phyloP scores from a whole-genome alignment of 495 filamentous ascomycete genomes.

The Daldinia decipiens region DNA sequence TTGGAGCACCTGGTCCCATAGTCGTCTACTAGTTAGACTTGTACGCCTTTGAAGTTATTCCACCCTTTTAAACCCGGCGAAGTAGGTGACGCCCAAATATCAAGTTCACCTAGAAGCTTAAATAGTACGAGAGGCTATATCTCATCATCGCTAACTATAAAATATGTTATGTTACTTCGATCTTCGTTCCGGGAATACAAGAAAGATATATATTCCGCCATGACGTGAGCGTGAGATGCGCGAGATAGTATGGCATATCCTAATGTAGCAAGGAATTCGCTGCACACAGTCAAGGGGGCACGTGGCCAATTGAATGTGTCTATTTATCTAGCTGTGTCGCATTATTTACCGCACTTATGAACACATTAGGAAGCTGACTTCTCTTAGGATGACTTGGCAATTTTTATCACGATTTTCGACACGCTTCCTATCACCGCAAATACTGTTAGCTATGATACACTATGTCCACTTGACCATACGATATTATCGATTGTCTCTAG shows the following conservation, averaged over 20 bases:
- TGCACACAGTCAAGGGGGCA: slow-evolving; percentile 19
- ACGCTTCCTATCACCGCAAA: slow-evolving; percentile 18
- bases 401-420: slow-evolving; percentile 27
- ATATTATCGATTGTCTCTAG: not conserved
- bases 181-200: slow-evolving; percentile 3
- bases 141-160: slow-evolving; percentile 17
- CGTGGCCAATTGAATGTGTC: slow-evolving; percentile 28
- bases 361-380: slow-evolving; percentile 42
- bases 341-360: slow-evolving; percentile 32
- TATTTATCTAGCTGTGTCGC: slow-evolving; percentile 28
- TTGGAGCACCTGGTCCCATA: slow-evolving; percentile 30
- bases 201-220: slow-evolving; percentile 21
- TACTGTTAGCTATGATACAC: slow-evolving; percentile 11
- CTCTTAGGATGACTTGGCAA: slow-evolving; percentile 38
- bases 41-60: not conserved
- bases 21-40: slow-evolving; percentile 3
- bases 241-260: slow-evolving; percentile 19
- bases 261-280: slow-evolving; percentile 38
- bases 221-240: slow-evolving; percentile 15
- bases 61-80: not conserved
- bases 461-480: slow-evolving; percentile 20
- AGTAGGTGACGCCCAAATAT: not conserved
- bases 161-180: slow-evolving; percentile 5
- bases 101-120: not conserved
- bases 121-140: not conserved